Percentiles rank a stretch among this genome's conserved stretches.
phyloP scores from a whole-genome alignment of 495 filamentous ascomycete genomes.

The Aspergillus asperescens region DNA sequence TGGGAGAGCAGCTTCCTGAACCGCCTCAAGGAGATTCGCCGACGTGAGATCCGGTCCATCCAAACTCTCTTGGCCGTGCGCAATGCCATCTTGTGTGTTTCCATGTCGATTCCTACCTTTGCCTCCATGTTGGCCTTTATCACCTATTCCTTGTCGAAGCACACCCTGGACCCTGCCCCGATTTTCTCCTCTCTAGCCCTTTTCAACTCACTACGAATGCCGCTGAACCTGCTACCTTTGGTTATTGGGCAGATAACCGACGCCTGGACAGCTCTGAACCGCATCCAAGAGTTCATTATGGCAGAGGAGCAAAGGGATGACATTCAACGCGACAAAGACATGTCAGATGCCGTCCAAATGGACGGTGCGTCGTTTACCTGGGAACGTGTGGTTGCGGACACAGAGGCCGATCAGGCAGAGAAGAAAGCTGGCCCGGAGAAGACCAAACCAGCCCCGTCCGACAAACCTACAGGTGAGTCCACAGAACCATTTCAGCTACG shows the following conservation, averaged over 20 bases:
- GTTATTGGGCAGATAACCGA: constrained; percentile 86
- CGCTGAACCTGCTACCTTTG: constrained; percentile 79
- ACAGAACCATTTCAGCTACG: constrained; percentile 67
- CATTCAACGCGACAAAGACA: constrained; percentile 54
- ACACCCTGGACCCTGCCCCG: constrained; percentile 63
- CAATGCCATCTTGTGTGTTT: constrained; percentile 77
- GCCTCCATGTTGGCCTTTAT: constrained; percentile 95
- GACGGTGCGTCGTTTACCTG: constrained; percentile 81
- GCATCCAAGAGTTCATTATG: constrained; percentile 80
- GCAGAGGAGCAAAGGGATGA: constrained; percentile 82
- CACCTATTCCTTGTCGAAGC: constrained; percentile 74
- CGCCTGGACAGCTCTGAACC: constrained; percentile 74
- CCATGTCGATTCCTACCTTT: constrained; percentile 76
- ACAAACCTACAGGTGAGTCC: constrained; percentile 44
- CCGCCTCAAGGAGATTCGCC: constrained; percentile 66
- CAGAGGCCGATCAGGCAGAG: constrained; percentile 19
- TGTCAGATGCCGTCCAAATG: constrained; percentile 65
- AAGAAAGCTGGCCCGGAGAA: constrained; percentile 27
- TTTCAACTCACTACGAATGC: constrained; percentile 87
- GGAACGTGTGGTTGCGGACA: constrained; percentile 50
- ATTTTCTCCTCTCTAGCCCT: constrained; percentile 90
- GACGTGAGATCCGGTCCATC: constrained; percentile 68
- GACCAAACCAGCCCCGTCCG: constrained; percentile 13
- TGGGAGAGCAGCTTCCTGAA: constrained; percentile 85
- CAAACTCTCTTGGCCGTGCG: constrained; percentile 75